phyloP scores from a whole-genome alignment of 352 stramenopile species.

The Globisporangium iwayamae region DNA sequence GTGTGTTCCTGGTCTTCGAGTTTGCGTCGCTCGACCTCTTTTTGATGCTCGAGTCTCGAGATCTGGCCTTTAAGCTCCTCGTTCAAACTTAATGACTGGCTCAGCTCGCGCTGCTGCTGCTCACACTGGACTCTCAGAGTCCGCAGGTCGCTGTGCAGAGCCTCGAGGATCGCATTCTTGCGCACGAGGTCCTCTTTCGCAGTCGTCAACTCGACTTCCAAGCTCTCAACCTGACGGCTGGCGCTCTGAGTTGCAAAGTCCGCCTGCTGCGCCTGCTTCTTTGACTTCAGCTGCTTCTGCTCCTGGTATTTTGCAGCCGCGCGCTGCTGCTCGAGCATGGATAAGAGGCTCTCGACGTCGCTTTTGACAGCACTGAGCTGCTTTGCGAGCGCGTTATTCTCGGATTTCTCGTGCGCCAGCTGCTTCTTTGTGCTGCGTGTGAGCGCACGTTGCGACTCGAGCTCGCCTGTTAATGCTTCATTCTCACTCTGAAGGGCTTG shows the following conservation, averaged over 20 bases:
- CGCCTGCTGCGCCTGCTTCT: conserved; percentile 23
- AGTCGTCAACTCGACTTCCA: conserved; percentile 26
- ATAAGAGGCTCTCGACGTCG: conserved; percentile 36
- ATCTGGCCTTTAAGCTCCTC: conserved; percentile 17
- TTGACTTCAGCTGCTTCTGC: conserved; percentile 22
- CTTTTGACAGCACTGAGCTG: conserved; percentile 32
- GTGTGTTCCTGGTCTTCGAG: conserved; percentile 18
- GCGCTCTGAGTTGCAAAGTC: conserved; percentile 12
- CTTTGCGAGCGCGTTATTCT: conserved; percentile 36
- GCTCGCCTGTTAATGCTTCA: conserved; percentile 22
- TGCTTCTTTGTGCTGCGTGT: conserved; percentile 40
- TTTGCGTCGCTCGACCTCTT: neutral
- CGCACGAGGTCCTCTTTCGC: conserved; percentile 33
- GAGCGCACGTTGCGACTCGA: conserved; percentile 33
- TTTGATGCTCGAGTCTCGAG: neutral
- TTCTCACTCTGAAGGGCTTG: conserved; percentile 21
- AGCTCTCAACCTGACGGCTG: conserved; percentile 17
- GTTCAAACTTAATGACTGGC: conserved; percentile 8
- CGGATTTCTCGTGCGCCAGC: conserved; percentile 19
- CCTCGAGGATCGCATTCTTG: conserved; percentile 30
- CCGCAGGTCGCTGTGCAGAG: conserved; percentile 23
- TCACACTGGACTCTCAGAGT: conserved; percentile 17
- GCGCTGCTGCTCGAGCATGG: conserved; percentile 42
- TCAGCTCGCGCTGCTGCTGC: conserved; percentile 16
- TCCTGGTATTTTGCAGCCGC: conserved; percentile 19